phyloP scores from a whole-genome alignment of 1,284 basidiomycete genomes.

The Singerocomus inundabilis region DNA sequence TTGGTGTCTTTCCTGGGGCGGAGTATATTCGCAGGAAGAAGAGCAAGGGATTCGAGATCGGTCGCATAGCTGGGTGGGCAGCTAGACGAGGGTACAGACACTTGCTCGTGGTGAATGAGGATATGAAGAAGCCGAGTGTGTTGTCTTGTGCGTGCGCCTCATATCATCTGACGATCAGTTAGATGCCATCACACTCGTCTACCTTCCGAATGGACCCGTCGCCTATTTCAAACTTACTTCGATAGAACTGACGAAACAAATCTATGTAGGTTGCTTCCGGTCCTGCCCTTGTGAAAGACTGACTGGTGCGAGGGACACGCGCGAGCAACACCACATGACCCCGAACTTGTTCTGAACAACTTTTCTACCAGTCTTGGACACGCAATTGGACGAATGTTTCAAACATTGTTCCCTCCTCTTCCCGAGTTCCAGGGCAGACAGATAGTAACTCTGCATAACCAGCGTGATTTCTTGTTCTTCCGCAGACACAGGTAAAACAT shows the following conservation, averaged over 20 bases:
- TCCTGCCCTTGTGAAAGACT: conserved; percentile 4
- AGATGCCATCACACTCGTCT: conserved; percentile 90
- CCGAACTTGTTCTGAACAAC: conserved; percentile 94
- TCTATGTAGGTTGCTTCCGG: conserved; percentile 58
- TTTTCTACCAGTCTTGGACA: conserved; percentile 95
- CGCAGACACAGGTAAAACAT: conserved; percentile 79
- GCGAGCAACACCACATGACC: conserved; percentile 87
- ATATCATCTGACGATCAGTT: conserved; percentile 9
- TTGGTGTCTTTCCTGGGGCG: conserved; percentile 91
- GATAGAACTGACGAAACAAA: conserved; percentile 81
- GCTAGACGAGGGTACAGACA: conserved; percentile 86
- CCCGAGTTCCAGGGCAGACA: conserved; percentile 97
- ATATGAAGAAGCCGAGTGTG: conserved; percentile 87
- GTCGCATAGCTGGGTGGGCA: conserved; percentile 93
- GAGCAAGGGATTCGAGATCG: conserved; percentile 92
- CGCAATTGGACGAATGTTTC: conserved; percentile 91
- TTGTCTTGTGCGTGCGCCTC: conserved; percentile 7
- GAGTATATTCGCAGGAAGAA: conserved; percentile 91
- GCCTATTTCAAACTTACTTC: conserved; percentile 97
- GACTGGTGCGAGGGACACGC: conserved; percentile 76
- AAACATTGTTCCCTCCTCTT: conserved; percentile 91
- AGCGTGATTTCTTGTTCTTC: conserved; percentile 98
- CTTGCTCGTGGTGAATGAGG: conserved; percentile 92
- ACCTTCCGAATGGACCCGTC: conserved; percentile 90
- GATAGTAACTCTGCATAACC: conserved; percentile 96